Percentiles rank a stretch among this genome's conserved stretches.
phyloP scores from a whole-genome alignment of 176 grass and related monocot species.

The Dactylis glomerata region DNA sequence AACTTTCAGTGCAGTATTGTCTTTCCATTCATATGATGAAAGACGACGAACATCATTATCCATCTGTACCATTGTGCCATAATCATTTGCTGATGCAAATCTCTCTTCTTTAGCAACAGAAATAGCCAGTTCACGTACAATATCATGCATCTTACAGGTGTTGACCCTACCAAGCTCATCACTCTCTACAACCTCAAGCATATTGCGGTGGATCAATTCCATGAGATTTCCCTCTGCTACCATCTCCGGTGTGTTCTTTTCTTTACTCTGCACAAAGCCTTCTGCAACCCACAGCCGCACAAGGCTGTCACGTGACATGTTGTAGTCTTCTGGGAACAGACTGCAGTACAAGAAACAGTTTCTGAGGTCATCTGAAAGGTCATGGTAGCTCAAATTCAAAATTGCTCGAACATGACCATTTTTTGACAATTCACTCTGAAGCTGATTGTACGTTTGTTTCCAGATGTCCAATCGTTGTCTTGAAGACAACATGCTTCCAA shows the following conservation, averaged over 20 bases:
- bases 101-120: constrained; percentile 29
- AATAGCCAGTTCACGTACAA: constrained; percentile 33
- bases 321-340: constrained; percentile 32
- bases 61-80: not conserved
- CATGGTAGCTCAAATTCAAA: no score
- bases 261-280: constrained; percentile 26
- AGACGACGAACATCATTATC: constrained; percentile 23
- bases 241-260: constrained; percentile 7
- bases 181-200: not conserved
- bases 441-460: constrained; percentile 45
- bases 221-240: constrained; percentile 34
- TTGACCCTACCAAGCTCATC: constrained; percentile 22
- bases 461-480: constrained; percentile 25
- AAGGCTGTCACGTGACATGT: constrained; percentile 4
- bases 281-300: constrained; percentile 29
- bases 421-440: constrained; percentile 33
- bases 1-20: not conserved
- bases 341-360: constrained; percentile 37
- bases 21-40: constrained; percentile 20
- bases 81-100: constrained; percentile 14
- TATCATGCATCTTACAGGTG: constrained; percentile 46
- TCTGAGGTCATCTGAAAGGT: constrained; percentile 21
- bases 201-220: constrained; percentile 27
- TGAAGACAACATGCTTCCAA: constrained; percentile 49
- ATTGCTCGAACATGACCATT: constrained; percentile 32